Evolutionary conservation across 2,329 filamentous ascomycete genomes (phyloP), one percentile per base, ranked within the genome.

Genomic region (Cylindrodendrum hubeiense): DNA sequence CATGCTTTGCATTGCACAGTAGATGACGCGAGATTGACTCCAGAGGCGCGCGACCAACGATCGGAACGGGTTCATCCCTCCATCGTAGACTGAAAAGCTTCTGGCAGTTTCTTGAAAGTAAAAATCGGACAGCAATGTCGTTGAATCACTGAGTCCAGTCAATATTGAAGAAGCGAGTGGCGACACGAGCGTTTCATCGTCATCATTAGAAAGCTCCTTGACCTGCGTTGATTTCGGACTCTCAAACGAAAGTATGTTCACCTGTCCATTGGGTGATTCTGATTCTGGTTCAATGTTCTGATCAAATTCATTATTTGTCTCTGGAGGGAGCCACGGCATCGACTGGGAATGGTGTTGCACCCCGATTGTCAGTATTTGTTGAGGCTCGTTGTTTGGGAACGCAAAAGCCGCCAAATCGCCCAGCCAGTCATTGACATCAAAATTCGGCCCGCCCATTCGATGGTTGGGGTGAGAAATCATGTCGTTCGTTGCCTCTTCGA

Each of bases 91-190:
- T 8, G 66, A 66, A 39, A 63, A 68, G 10, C 55, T 43, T n/a
- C 56, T 44, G 1, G 66, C 66, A 2, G 66, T 68, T 17, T 68
- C 66, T 22, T 66, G 51, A 6, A 68, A 68, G 17, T 68, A 68
- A 17, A 66, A 66, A 12, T 68, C 66, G 22, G 56, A 60, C 4
- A 68, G 50, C 3, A 68, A 28, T 0, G 65, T 60, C 3, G 63
- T 50, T 1, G 61, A 58, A 49, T 63, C 59, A 10, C 55, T 60
- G n/a, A 63, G 54, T 3, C 37, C 30, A 8, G 46, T 21, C 3
- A 56, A 13, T 28, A 46, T 30, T 7, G 41, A n/a, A 26, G 47
- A 41, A 12, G n/a, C 24, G 21, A 33, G 22, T 17, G 55, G 28
- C 4, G 53, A 49, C 5, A 22, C n/a, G 30, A 39, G 30, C 13